A percentile compares a stretch with the other conserved stretches of the same genome.
Evolutionary conservation across 2,329 filamentous ascomycete genomes (phyloP).

Genomic region (Daldinia sp.): DNA sequence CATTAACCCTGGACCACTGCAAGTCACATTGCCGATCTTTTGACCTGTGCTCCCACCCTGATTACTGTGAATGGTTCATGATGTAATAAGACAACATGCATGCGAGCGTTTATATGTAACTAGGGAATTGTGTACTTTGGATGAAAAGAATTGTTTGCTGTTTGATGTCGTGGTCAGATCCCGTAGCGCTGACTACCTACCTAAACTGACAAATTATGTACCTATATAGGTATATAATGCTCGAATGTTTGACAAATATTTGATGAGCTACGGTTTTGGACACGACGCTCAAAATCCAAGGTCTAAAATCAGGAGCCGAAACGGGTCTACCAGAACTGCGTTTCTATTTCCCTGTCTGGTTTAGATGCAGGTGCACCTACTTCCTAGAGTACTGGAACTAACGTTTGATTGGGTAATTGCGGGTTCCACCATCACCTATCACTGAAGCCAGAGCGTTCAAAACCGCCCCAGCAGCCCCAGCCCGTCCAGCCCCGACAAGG

Average conservation of each 20-base stretch:
- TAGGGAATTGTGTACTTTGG: background rate
- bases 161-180: background rate
- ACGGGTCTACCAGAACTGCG: conserved; percentile 17
- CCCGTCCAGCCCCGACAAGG: conserved; percentile 17
- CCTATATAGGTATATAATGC: background rate
- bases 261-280: background rate
- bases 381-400: conserved; percentile 5
- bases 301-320: conserved; percentile 30
- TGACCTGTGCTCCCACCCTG: conserved; percentile 22
- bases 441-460: conserved; percentile 5
- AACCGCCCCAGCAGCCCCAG: conserved; percentile 16
- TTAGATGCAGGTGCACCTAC: conserved; percentile 16
- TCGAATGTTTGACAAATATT: conserved; percentile 2
- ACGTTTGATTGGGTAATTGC: conserved; percentile 24
- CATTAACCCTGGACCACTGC: conserved; percentile 20
- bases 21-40: conserved; percentile 34
- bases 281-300: background rate
- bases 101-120: background rate
- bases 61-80: conserved; percentile 31
- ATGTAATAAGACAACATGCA: conserved; percentile 27
- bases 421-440: conserved; percentile 21
- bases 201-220: background rate
- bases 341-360: conserved; percentile 25
- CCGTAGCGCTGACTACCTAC: background rate
- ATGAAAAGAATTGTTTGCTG: conserved; percentile 2